These are phyloP conservation scores for Thermoascus crustaceus DNA, from an alignment of 2,329 filamentous ascomycete genomes.

Conservation along the genomic window DNA sequence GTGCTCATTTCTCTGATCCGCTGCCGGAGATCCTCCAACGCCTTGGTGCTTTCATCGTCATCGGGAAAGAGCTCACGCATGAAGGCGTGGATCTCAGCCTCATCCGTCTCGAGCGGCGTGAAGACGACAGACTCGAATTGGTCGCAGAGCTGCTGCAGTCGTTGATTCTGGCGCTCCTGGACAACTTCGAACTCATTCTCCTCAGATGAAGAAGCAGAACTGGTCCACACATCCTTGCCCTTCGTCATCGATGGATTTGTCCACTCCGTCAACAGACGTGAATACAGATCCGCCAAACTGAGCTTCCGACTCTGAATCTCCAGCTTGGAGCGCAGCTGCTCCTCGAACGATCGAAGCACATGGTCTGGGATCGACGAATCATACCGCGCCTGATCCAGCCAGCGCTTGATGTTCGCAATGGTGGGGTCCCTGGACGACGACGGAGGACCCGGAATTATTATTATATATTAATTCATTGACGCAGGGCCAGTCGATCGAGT, in stretches of 20 bases:
- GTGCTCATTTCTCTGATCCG: constrained; percentile 11
- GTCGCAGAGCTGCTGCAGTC: constrained; percentile 29
- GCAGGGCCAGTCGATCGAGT: too few relatives aligned
- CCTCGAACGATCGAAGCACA: too few relatives aligned
- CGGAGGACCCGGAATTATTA: too few relatives aligned
- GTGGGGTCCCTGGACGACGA: too few relatives aligned
- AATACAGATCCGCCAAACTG: too few relatives aligned
- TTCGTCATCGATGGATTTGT: constrained; percentile 23
- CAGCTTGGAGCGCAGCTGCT: too few relatives aligned
- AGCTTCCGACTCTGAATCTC: too few relatives aligned
- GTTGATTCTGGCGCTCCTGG: constrained; percentile 30
- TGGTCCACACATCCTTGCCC: too few relatives aligned
- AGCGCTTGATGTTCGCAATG: too few relatives aligned
- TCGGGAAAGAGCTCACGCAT: constrained; percentile 23
- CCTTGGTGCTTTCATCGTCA: constrained; percentile 17
- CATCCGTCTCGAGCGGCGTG: constrained; percentile 25
- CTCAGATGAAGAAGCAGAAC: constrained; percentile 9
- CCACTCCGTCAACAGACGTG: constrained; percentile 34
- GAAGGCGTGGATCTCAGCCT: constrained; percentile 23
- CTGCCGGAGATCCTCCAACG: constrained; percentile 19
- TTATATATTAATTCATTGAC: too few relatives aligned
- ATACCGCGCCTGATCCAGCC: too few relatives aligned
- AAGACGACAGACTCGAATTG: constrained; percentile 35
- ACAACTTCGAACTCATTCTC: constrained; percentile 23
- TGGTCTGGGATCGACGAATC: too few relatives aligned